These are phyloP conservation scores for Verruconis gallopava DNA, from an alignment of 2,329 filamentous ascomycete genomes.

Conservation along the genomic window DNA sequence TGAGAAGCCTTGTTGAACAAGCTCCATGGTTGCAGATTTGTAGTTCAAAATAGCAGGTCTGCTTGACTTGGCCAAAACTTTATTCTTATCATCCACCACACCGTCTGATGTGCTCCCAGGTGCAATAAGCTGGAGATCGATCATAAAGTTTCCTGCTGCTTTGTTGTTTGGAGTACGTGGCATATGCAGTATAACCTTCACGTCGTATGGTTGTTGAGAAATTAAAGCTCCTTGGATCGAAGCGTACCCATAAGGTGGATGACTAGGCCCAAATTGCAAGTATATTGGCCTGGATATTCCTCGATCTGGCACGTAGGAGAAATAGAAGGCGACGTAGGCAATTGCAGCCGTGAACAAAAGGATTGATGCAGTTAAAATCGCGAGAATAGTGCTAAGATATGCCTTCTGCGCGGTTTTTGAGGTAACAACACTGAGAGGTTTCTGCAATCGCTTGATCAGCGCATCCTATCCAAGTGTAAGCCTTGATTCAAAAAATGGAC, in stretches of 20 bases:
- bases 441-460: conserved; percentile 39
- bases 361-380: conserved; percentile 38
- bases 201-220: conserved; percentile 69
- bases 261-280: conserved; percentile 47
- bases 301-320: conserved; percentile 53
- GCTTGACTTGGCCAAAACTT: conserved; percentile 30
- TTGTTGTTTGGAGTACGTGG: conserved; percentile 68
- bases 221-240: conserved; percentile 39
- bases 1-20: conserved; percentile 46
- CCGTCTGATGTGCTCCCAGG: conserved; percentile 8
- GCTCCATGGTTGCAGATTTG: conserved; percentile 53
- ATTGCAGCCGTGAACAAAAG: conserved; percentile 45
- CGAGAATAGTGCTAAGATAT: conserved; percentile 47
- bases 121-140: conserved; percentile 57
- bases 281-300: conserved; percentile 49
- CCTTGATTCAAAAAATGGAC: not conserved
- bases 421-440: conserved; percentile 26
- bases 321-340: conserved; percentile 56
- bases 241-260: conserved; percentile 7
- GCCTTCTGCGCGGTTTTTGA: conserved; percentile 51
- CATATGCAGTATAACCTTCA: conserved; percentile 60
- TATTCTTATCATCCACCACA: conserved; percentile 12
- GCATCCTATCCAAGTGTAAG: conserved; percentile 30
- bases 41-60: conserved; percentile 73
- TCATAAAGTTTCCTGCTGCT: conserved; percentile 84